Evolutionary conservation across 2,329 filamentous ascomycete genomes (phyloP).

Genomic region (Fusarium graminum): DNA sequence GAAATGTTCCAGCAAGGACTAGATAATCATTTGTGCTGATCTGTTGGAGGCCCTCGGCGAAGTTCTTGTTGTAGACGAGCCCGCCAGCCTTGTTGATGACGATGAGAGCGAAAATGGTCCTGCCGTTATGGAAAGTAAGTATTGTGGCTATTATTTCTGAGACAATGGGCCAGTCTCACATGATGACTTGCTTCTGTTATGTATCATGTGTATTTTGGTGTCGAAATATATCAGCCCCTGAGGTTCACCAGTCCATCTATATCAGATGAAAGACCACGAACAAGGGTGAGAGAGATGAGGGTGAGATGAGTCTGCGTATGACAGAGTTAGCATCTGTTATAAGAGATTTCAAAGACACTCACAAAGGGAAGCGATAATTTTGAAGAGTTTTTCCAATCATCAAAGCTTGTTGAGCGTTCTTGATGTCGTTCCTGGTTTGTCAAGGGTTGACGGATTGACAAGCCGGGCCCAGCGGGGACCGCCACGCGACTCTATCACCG

Average conservation of each 20-base stretch:
- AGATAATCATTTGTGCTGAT: conserved; percentile 96
- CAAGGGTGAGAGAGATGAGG: conserved; percentile 29
- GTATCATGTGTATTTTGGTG: conserved; percentile 21
- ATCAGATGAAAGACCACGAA: conserved; percentile 39
- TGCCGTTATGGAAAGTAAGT: conserved; percentile 55
- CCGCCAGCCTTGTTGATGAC: conserved; percentile 99
- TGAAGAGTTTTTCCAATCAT: neutral
- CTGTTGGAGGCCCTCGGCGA: conserved; percentile 87
- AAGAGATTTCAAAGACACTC: neutral
- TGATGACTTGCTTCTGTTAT: conserved; percentile 23
- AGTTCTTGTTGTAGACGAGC: conserved; percentile 94
- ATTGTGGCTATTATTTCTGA: neutral
- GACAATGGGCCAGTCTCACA: conserved; percentile 19
- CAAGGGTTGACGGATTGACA: conserved; percentile 36
- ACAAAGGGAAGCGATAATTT: conserved; percentile 6
- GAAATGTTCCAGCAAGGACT: conserved; percentile 96
- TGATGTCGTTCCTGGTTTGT: conserved; percentile 8
- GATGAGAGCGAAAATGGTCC: conserved; percentile 95
- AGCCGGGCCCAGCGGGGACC: conserved; percentile 29
- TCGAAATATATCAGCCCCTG: conserved; percentile 30
- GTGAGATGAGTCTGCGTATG: conserved; percentile 29
- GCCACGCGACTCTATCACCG: conserved; percentile 42
- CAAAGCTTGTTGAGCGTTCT: neutral
- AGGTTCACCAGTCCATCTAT: conserved; percentile 45
- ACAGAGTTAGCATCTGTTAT: conserved; percentile 2